phyloP scores from a whole-genome alignment of 345 rosid species.

The Salix viminalis region DNA sequence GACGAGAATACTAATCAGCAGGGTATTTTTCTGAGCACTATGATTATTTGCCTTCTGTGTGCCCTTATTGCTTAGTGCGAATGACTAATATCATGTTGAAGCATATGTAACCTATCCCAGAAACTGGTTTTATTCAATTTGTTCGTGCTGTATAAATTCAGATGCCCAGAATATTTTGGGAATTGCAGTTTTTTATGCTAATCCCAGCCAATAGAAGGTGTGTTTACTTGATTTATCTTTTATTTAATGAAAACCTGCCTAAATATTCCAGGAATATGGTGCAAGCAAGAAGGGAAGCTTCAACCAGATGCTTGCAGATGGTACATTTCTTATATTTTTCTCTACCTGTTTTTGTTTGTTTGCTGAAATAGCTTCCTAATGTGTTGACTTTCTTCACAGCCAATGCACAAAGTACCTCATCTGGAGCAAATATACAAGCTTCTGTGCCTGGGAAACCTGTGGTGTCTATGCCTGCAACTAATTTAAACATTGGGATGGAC shows the following conservation, averaged over 20 bases:
- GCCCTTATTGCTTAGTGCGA: neutral
- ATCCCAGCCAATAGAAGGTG: neutral
- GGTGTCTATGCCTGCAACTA: slow-evolving; percentile 55
- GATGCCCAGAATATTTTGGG: neutral
- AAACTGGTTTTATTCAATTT: neutral
- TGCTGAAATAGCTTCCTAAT: slow-evolving; percentile 15
- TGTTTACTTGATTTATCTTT: neutral
- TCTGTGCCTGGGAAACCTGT: slow-evolving; percentile 64
- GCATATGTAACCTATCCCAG: neutral
- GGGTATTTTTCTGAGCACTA: slow-evolving; percentile 35
- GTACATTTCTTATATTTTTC: slow-evolving; percentile 29
- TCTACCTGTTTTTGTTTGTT: neutral
- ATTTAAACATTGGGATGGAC: slow-evolving; percentile 89
- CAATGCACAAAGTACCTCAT: slow-evolving; percentile 50
- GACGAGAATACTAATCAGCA: slow-evolving; percentile 64
- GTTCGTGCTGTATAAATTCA: neutral
- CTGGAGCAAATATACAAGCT: slow-evolving; percentile 40
- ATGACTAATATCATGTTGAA: neutral
- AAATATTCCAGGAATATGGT: slow-evolving; percentile 43
- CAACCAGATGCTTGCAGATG: slow-evolving; percentile 82
- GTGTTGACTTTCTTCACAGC: slow-evolving; percentile 38
- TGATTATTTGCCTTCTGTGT: neutral
- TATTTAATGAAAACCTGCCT: neutral
- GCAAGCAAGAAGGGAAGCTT: slow-evolving; percentile 62
- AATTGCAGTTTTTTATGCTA: slow-evolving; percentile 2